Conservation (phyloP, 164 flowering plant species). For the Paratinospora sagittata region DNA sequence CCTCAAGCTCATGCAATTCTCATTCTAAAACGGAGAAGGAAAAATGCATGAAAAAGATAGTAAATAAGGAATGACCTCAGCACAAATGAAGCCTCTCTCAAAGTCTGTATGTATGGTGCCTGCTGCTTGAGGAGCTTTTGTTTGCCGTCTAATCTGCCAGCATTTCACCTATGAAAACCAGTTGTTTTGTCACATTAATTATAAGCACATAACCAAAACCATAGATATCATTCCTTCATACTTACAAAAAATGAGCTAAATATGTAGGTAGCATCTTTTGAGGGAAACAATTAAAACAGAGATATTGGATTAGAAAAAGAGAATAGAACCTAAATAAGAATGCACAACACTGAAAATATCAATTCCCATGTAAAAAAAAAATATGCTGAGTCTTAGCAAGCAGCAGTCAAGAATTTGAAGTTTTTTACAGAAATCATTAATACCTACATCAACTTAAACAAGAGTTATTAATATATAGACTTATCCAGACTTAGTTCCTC, state of each 20-base stretch:
- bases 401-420: neutral
- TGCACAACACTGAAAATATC: neutral
- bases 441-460: no score
- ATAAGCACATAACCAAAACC: neutral
- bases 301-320: neutral
- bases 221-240: neutral
- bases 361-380: neutral
- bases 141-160: constrained; percentile 91
- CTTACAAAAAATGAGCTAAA: neutral
- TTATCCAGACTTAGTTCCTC: no score
- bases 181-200: neutral
- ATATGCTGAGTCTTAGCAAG: neutral
- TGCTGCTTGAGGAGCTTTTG: constrained; percentile 99
- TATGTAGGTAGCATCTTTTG: neutral
- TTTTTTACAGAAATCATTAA: no score
- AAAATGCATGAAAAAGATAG: neutral
- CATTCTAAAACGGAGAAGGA: neutral
- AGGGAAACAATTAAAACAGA: neutral
- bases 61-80: constrained; percentile 54
- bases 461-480: no score
- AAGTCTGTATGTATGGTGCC: constrained; percentile 96
- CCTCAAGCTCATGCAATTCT: neutral
- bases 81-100: constrained; percentile 97
- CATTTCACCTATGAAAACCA: constrained; percentile 59
- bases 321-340: neutral